A percentile compares a stretch with the other conserved stretches of the same genome.
These are phyloP conservation scores for Beauveria sp. DNA, from an alignment of 2,329 filamentous ascomycete genomes.

Conservation along the genomic window DNA sequence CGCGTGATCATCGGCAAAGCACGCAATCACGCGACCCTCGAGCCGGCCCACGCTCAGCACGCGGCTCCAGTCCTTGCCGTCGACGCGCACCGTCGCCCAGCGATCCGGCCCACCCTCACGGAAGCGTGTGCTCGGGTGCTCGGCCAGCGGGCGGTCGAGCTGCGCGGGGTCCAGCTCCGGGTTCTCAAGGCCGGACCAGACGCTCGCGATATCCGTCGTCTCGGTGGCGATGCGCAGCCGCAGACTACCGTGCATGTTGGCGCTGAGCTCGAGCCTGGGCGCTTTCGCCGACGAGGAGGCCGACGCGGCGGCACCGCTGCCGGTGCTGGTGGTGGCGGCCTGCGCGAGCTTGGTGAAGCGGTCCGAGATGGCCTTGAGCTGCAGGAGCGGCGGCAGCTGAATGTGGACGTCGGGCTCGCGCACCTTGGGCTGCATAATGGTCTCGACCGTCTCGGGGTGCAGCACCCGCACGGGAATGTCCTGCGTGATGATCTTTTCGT, in stretches of 20 bases:
- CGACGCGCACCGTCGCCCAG: slow-evolving; percentile 86
- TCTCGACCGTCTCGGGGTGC: slow-evolving; percentile 74
- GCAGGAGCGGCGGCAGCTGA: slow-evolving; percentile 74
- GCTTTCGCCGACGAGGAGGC: slow-evolving; percentile 21
- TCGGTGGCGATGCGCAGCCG: slow-evolving; percentile 76
- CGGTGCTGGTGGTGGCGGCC: slow-evolving; percentile 17
- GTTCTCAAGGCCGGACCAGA: slow-evolving; percentile 81
- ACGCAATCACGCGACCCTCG: slow-evolving; percentile 87
- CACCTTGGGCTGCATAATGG: slow-evolving; percentile 86
- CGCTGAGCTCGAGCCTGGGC: slow-evolving; percentile 75
- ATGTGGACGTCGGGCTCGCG: slow-evolving; percentile 93
- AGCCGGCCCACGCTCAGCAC: slow-evolving; percentile 89
- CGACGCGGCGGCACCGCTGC: neutral
- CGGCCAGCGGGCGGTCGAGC: slow-evolving; percentile 61
- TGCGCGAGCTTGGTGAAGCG: slow-evolving; percentile 83
- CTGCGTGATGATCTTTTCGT: slow-evolving; percentile 89
- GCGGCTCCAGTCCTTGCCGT: slow-evolving; percentile 88
- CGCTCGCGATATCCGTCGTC: slow-evolving; percentile 72
- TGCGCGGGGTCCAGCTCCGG: slow-evolving; percentile 77
- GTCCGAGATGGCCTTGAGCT: slow-evolving; percentile 90
- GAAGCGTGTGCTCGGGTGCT: slow-evolving; percentile 78
- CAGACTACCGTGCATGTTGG: slow-evolving; percentile 89
- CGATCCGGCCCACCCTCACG: slow-evolving; percentile 67
- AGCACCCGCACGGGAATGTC: slow-evolving; percentile 93
- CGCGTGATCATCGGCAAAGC: slow-evolving; percentile 73